Percentiles rank a stretch among this genome's conserved stretches.
Conservation (phyloP, 768 basidiomycete species). For the Mrakia hoshinonis region DNA sequence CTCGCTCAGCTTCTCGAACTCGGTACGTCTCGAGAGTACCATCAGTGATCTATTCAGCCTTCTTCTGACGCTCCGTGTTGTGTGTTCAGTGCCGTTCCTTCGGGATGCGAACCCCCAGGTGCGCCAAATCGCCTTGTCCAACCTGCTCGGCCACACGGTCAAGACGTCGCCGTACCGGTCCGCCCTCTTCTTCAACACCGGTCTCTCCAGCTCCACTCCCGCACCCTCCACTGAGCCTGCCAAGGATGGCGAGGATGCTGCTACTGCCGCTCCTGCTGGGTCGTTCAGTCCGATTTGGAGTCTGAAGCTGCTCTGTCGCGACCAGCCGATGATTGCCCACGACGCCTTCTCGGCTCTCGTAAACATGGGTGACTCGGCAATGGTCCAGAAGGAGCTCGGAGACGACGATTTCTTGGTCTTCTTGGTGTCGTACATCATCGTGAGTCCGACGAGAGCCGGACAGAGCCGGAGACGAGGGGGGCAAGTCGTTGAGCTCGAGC, state of each 20-base stretch:
- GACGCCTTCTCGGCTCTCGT: conserved; percentile 90
- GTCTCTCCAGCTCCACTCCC: conserved; percentile 37
- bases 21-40: neutral
- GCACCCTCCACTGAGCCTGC: conserved; percentile 37
- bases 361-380: conserved; percentile 78
- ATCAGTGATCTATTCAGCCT: neutral
- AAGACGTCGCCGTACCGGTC: conserved; percentile 59
- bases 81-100: conserved; percentile 24
- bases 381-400: conserved; percentile 57
- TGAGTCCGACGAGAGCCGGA: conserved; percentile 44
- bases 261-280: conserved; percentile 38
- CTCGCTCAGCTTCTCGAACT: conserved; percentile 24
- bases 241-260: neutral
- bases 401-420: conserved; percentile 69
- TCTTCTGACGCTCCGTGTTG: neutral
- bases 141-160: conserved; percentile 70
- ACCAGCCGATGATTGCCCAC: conserved; percentile 80
- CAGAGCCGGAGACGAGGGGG: neutral
- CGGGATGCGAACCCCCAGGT: conserved; percentile 62
- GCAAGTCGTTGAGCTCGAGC: neutral
- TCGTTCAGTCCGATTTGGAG: conserved; percentile 44
- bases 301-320: conserved; percentile 75
- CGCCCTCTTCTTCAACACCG: conserved; percentile 56
- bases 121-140: conserved; percentile 72
- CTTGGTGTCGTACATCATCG: conserved; percentile 80